Conservation (phyloP, 2,329 filamentous ascomycete species). For the Trichophyton simii region DNA sequence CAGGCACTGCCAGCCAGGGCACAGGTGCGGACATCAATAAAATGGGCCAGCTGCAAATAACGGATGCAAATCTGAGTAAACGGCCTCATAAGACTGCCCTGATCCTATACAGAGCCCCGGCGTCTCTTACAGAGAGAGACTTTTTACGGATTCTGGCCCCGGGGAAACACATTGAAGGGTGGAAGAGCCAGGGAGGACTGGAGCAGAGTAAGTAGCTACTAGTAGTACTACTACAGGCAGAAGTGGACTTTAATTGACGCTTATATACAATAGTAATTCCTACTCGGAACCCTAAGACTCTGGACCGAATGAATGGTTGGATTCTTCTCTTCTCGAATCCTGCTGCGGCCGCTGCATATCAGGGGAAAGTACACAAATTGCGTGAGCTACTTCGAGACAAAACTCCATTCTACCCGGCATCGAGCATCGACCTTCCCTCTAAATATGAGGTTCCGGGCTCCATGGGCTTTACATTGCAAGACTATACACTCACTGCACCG, state of each 20-base stretch:
- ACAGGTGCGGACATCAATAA: slow-evolving; percentile 11
- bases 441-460: slow-evolving; percentile 6
- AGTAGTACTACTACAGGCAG: neutral
- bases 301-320: slow-evolving; percentile 14
- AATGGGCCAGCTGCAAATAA: slow-evolving; percentile 12
- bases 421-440: slow-evolving; percentile 10
- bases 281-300: slow-evolving; percentile 11
- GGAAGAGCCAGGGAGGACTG: slow-evolving; percentile 11
- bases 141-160: slow-evolving; percentile 11
- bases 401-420: slow-evolving; percentile 7
- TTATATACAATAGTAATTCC: slow-evolving; percentile 14
- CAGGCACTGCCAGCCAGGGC: slow-evolving; percentile 8
- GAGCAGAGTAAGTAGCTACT: slow-evolving; percentile 11
- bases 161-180: slow-evolving; percentile 11
- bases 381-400: slow-evolving; percentile 11
- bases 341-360: slow-evolving; percentile 14
- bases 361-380: slow-evolving; percentile 11
- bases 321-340: slow-evolving; percentile 15
- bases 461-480: slow-evolving; percentile 8
- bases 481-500: slow-evolving; percentile 15
- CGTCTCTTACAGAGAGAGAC: slow-evolving; percentile 14
- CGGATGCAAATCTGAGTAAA: slow-evolving; percentile 7
- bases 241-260: neutral
- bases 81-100: slow-evolving; percentile 15
- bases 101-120: slow-evolving; percentile 11